Evolutionary conservation across 495 filamentous ascomycete genomes (phyloP).

Genomic region (Annulohypoxylon bovei): DNA sequence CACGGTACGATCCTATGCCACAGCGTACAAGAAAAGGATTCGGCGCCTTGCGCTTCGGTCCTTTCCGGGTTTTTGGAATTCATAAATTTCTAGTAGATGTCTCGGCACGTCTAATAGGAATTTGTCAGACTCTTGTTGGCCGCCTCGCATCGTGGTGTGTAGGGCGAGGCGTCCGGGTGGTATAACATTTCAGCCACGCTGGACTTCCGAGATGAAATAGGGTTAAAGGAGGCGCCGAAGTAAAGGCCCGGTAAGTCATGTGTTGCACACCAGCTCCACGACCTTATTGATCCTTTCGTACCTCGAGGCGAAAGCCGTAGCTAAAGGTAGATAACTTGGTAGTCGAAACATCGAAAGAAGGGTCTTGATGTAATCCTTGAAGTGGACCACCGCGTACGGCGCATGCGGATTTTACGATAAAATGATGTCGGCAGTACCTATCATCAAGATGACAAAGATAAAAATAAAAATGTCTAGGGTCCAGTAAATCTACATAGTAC

Average conservation of each 20-base stretch:
- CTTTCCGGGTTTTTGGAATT: slow-evolving; percentile 27
- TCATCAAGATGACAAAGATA: slow-evolving; percentile 36
- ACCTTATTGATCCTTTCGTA: slow-evolving; percentile 11
- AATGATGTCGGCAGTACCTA: slow-evolving; percentile 20
- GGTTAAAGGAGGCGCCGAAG: slow-evolving; percentile 10
- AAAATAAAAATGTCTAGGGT: slow-evolving; percentile 31
- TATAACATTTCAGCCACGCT: slow-evolving; percentile 28
- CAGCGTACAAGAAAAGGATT: slow-evolving; percentile 12
- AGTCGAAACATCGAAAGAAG: neutral
- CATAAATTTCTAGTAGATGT: slow-evolving; percentile 1
- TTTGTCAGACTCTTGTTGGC: slow-evolving; percentile 15
- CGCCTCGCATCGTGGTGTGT: slow-evolving; percentile 21
- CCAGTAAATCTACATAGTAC: slow-evolving; percentile 11
- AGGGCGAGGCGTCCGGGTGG: slow-evolving; percentile 15
- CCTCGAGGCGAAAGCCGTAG: slow-evolving; percentile 5
- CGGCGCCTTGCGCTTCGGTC: slow-evolving; percentile 39
- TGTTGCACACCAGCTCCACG: slow-evolving; percentile 14
- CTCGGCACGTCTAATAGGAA: slow-evolving; percentile 22
- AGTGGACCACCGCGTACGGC: slow-evolving; percentile 8
- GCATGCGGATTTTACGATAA: slow-evolving; percentile 14
- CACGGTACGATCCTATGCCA: slow-evolving; percentile 11
- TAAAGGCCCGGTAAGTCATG: slow-evolving; percentile 1
- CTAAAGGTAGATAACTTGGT: neutral
- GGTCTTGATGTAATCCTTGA: slow-evolving; percentile 8
- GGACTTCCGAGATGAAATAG: slow-evolving; percentile 19